Evolutionary conservation across 2,329 filamentous ascomycete genomes (phyloP).

Genomic region (Chaetomium olivaceum): DNA sequence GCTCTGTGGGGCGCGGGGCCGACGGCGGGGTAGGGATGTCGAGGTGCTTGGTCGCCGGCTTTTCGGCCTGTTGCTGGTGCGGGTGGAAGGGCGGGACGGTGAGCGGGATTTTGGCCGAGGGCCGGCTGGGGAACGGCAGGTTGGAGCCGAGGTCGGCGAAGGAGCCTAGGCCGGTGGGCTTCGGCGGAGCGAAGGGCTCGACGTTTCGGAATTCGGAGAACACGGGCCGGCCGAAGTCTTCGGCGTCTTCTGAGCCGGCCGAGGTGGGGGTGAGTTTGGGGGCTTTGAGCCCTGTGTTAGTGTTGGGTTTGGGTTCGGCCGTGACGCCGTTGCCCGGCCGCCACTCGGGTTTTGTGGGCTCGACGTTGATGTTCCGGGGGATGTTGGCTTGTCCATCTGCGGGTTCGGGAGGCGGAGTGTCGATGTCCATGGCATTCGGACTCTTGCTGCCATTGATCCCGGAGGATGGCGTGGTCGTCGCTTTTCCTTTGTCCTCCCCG

Average conservation of each 20-base stretch:
- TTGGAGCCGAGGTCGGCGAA: conserved; percentile 57
- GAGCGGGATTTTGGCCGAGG: conserved; percentile 46
- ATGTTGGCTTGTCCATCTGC: conserved; percentile 35
- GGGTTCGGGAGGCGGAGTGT: conserved; percentile 40
- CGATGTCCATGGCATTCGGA: conserved; percentile 66
- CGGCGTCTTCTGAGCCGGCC: conserved; percentile 57
- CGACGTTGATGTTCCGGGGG: conserved; percentile 57
- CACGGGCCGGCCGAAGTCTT: conserved; percentile 53
- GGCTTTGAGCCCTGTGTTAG: conserved; percentile 28
- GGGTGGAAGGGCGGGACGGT: conserved; percentile 36
- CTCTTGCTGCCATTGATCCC: conserved; percentile 44
- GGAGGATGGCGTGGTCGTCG: conserved; percentile 29
- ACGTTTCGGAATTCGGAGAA: conserved; percentile 58
- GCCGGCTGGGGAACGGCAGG: conserved; percentile 57
- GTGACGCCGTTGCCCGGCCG: conserved; percentile 45
- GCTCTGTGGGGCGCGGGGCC: conserved; percentile 50
- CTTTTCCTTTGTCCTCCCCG: conserved; percentile 42
- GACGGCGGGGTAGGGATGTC: conserved; percentile 51
- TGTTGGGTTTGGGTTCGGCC: conserved; percentile 28
- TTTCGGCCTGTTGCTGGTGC: conserved; percentile 2
- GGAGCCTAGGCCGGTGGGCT: conserved; percentile 51
- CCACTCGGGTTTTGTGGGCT: conserved; percentile 62
- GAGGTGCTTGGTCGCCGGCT: conserved; percentile 38
- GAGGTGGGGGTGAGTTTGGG: conserved; percentile 40
- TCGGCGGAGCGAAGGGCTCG: conserved; percentile 52